A percentile compares a stretch with the other conserved stretches of the same genome.
Evolutionary conservation across 1,284 basidiomycete species (phyloP).

Genomic region (Rhodotorula sp.): DNA sequence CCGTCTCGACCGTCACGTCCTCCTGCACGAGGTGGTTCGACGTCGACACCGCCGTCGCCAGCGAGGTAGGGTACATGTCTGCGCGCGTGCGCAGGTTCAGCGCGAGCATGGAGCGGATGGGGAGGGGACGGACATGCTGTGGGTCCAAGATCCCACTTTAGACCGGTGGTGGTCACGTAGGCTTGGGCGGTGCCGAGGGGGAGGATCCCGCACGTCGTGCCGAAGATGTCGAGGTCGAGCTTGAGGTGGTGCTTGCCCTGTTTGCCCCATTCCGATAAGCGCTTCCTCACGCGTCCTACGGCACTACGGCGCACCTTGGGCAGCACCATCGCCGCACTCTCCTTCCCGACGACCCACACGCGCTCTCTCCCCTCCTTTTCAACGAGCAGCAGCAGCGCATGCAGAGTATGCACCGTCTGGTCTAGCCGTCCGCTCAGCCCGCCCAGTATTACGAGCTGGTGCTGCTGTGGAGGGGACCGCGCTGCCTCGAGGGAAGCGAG

Average conservation of each 20-base stretch:
- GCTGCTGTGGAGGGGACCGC: constrained; percentile 41
- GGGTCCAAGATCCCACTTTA: constrained; percentile 77
- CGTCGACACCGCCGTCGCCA: constrained; percentile 81
- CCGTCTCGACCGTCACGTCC: constrained; percentile 73
- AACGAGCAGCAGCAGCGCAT: constrained; percentile 74
- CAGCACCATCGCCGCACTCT: constrained; percentile 86
- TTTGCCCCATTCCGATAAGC: background rate
- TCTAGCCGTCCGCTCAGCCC: constrained; percentile 89
- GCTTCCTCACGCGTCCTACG: background rate
- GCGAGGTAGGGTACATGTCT: constrained; percentile 65
- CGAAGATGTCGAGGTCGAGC: constrained; percentile 71
- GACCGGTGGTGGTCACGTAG: constrained; percentile 74
- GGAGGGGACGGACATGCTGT: constrained; percentile 57
- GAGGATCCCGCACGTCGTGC: constrained; percentile 87
- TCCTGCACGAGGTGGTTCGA: constrained; percentile 81
- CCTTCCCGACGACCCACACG: constrained; percentile 78
- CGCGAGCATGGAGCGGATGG: constrained; percentile 51
- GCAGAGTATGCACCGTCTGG: constrained; percentile 88
- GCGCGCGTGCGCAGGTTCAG: background rate
- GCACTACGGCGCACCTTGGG: constrained; percentile 61
- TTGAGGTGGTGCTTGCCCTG: constrained; percentile 78
- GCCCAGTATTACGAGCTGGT: constrained; percentile 77
- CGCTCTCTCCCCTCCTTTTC: constrained; percentile 61
- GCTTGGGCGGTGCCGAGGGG: constrained; percentile 76
- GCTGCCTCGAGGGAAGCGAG: constrained; percentile 58